A percentile compares a stretch with the other conserved stretches of the same genome.
phyloP scores from a whole-genome alignment of 176 grass and related monocot species.

The Avena insularis region DNA sequence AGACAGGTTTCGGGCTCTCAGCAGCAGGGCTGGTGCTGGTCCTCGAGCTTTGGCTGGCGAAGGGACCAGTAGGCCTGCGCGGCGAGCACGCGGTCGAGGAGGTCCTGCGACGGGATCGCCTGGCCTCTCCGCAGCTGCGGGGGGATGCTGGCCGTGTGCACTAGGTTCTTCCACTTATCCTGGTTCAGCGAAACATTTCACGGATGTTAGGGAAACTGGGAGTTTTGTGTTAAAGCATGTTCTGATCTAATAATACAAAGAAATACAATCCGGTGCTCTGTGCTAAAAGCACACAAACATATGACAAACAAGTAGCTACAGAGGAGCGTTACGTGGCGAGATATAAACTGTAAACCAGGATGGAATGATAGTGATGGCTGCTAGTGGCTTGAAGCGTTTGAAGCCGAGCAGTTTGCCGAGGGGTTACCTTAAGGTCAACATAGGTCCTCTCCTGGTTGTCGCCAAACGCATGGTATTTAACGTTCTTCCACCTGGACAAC shows the following conservation, averaged over 20 bases:
- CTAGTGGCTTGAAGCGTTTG: not conserved
- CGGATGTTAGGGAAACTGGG: not conserved
- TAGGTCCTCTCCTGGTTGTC: constrained; percentile 71
- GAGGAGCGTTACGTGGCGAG: not conserved
- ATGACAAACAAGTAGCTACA: not conserved
- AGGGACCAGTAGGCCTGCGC: constrained; percentile 75
- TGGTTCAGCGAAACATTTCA: constrained; percentile 34
- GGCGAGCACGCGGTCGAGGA: constrained; percentile 71
- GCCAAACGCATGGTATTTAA: constrained; percentile 76
- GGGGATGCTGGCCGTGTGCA: constrained; percentile 83
- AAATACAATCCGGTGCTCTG: not conserved
- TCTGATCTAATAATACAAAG: not conserved
- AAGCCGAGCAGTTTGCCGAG: not conserved
- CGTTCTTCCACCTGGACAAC: constrained; percentile 75
- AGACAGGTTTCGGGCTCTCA: not conserved
- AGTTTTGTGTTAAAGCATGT: not conserved
- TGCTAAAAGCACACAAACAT: not conserved
- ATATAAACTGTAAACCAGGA: not conserved
- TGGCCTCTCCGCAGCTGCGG: constrained; percentile 73
- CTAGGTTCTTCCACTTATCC: constrained; percentile 94
- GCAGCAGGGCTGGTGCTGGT: not conserved
- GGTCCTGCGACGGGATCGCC: constrained; percentile 75
- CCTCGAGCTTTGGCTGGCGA: constrained; percentile 64
- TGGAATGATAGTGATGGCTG: not conserved
- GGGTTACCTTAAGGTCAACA: constrained; percentile 89